phyloP scores from a whole-genome alignment of 1,284 basidiomycete species.

The Pseudozyma thailandica region DNA sequence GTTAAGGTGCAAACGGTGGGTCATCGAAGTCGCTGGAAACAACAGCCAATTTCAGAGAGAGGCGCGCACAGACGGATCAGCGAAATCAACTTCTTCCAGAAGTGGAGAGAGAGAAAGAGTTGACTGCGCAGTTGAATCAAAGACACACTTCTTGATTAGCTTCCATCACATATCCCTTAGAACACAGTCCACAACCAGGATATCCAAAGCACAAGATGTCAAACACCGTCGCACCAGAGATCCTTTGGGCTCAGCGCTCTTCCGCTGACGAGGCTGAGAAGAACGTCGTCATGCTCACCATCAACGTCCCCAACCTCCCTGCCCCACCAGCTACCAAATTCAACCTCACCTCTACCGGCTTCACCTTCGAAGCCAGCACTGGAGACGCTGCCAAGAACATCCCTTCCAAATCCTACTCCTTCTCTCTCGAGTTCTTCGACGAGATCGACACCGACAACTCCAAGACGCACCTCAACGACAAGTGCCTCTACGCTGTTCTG shows the following conservation, averaged over 20 bases:
- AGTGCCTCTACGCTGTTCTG: conserved; percentile 63
- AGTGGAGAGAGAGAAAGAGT: conserved; percentile 29
- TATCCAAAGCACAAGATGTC: conserved; percentile 23
- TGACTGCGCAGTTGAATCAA: conserved; percentile 8
- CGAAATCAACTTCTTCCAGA: conserved; percentile 15
- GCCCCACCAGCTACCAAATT: conserved; percentile 60
- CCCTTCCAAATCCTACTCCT: conserved; percentile 58
- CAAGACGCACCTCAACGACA: conserved; percentile 64
- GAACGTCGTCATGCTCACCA: conserved; percentile 66
- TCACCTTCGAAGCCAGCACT: conserved; percentile 58
- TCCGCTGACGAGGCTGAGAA: conserved; percentile 61
- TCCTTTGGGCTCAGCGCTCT: conserved; percentile 67
- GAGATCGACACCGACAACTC: conserved; percentile 63
- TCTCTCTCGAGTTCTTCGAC: conserved; percentile 66
- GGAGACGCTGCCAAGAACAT: conserved; percentile 61
- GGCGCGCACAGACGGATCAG: neutral
- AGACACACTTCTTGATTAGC: neutral
- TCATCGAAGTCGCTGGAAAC: conserved; percentile 45
- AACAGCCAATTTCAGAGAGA: neutral
- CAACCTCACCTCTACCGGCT: conserved; percentile 56
- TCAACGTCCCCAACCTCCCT: conserved; percentile 67
- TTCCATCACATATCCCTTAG: neutral
- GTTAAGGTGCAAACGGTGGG: neutral
- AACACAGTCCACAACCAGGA: conserved; percentile 1
- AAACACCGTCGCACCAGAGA: conserved; percentile 57